Percentiles rank a stretch among this genome's conserved stretches.
Evolutionary conservation across 2,329 filamentous ascomycete species (phyloP).

Genomic region (Penicillium corylophilum): DNA sequence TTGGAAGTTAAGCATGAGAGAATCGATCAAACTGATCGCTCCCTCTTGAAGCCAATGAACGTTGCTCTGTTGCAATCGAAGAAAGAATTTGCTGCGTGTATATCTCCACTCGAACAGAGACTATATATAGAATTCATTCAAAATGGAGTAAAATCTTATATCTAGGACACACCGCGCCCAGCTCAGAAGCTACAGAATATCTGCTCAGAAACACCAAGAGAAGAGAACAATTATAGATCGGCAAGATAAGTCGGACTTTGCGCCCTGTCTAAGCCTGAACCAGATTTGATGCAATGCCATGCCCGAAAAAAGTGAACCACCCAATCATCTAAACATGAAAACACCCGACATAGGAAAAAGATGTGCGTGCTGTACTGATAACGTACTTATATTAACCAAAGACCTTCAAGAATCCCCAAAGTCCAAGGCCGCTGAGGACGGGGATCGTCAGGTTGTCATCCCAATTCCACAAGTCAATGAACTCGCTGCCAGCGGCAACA

Average conservation of each 20-base stretch:
- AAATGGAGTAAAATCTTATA: too few species aligned
- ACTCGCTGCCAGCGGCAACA: conserved; percentile 83
- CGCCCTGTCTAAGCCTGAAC: conserved; percentile 10
- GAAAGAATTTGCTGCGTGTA: conserved; percentile 7
- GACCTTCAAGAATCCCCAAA: conserved; percentile 87
- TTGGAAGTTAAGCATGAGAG: conserved; percentile 3
- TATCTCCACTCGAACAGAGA: too few species aligned
- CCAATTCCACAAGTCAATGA: conserved; percentile 87
- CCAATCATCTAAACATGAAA: conserved; percentile 12
- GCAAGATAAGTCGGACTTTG: background rate
- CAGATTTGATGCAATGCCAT: conserved; percentile 17
- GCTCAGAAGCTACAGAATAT: background rate
- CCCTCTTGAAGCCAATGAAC: background rate
- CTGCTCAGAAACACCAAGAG: background rate
- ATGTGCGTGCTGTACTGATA: conserved; percentile 3
- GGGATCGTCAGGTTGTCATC: conserved; percentile 98
- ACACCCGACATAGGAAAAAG: background rate
- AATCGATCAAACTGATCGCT: background rate
- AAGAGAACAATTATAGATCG: conserved; percentile 3
- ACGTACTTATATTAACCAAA: conserved; percentile 57
- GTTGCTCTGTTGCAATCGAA: background rate
- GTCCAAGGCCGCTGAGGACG: conserved; percentile 79
- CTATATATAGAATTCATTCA: too few species aligned
- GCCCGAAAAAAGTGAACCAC: conserved; percentile 9
- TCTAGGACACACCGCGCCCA: background rate